Percentiles rank a stretch among this genome's conserved stretches.
Evolutionary conservation across 257 asterid species (phyloP).

Genomic region (Osmanthus fragrans): DNA sequence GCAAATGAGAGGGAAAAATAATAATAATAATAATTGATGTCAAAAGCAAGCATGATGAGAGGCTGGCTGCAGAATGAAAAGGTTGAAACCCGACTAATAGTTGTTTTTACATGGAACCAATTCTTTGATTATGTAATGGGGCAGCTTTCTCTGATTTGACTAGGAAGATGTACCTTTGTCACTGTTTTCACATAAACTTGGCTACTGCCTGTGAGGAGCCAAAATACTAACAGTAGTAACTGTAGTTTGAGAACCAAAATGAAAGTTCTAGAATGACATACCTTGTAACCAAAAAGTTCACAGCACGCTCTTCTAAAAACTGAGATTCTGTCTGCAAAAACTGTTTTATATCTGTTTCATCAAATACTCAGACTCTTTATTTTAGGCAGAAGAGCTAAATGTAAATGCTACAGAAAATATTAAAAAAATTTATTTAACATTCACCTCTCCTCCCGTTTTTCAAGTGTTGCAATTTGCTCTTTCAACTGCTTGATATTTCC

Average conservation of each 20-base stretch:
- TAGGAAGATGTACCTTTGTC: neutral
- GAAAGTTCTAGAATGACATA: conserved; percentile 32
- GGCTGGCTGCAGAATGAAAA: conserved; percentile 2
- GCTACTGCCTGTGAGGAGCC: neutral
- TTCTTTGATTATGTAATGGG: neutral
- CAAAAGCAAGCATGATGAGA: neutral
- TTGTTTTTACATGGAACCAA: conserved; percentile 8
- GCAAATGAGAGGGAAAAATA: neutral
- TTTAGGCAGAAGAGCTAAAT: conserved; percentile 25
- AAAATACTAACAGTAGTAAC: neutral
- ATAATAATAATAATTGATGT: too few relatives aligned
- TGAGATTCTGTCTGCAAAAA: conserved; percentile 93
- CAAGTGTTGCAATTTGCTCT: conserved; percentile 97
- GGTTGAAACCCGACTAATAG: conserved; percentile 4
- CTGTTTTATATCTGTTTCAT: conserved; percentile 79
- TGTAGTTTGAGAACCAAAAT: conserved; percentile 16
- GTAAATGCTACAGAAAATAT: conserved; percentile 18
- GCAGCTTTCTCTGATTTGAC: conserved; percentile 13
- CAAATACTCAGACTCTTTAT: conserved; percentile 28
- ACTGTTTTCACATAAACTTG: neutral
- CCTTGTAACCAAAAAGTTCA: conserved; percentile 96
- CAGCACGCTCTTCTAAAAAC: conserved; percentile 99
- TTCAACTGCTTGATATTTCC: conserved; percentile 85
- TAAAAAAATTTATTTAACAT: conserved; percentile 26
- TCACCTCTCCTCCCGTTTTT: conserved; percentile 97